Evolutionary conservation across 1,284 basidiomycete species (phyloP), one percentile per base, ranked within the genome.

Genomic region (Cutaneotrichosporon sp.): DNA sequence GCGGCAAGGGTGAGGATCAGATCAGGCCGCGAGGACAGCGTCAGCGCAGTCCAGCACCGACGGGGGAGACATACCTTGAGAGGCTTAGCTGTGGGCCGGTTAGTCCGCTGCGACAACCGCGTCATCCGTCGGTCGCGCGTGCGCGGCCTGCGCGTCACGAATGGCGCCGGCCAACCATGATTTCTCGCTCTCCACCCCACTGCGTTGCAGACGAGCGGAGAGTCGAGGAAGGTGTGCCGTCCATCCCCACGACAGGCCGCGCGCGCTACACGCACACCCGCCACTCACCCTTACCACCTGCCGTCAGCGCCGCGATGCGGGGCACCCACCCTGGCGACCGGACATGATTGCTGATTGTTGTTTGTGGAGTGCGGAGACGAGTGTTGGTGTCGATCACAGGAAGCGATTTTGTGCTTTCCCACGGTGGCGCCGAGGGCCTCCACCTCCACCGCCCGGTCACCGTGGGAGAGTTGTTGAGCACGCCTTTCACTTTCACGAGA

Each of bases 61-160:
- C 45, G 27, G 14, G 14, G n/a, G 29, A 11, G 47, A 62, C 66
- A 3, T 34, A 68, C 67, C 67, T 69, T 67, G 24, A 69, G 60
- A 38, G 68, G 68, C 65, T 67, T 67, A 55, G 64, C 66, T 67
- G 33, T 54, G 59, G 63, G 46, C n/a, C 43, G 22, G 38, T 18
- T 16, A 50, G 25, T 29, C 29, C n/a, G n/a, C n/a, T n/a, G n/a
- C n/a, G n/a, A n/a, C n/a, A n/a, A n/a, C n/a, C 29, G 29, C 29
- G 29, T 29, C 29, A 9, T 9, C 29, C 29, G 29, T 29, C 29
- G n/a, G n/a, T n/a, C n/a, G n/a, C n/a, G n/a, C n/a, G n/a, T n/a
- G n/a, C n/a, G n/a, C n/a, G n/a, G n/a, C n/a, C n/a, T n/a, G n/a
- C n/a, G n/a, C n/a, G n/a, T n/a, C n/a, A n/a, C n/a, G n/a, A n/a